These are phyloP conservation scores for Rubia yunnanensis DNA, from an alignment of 257 asterid species.

Conservation along the genomic window DNA sequence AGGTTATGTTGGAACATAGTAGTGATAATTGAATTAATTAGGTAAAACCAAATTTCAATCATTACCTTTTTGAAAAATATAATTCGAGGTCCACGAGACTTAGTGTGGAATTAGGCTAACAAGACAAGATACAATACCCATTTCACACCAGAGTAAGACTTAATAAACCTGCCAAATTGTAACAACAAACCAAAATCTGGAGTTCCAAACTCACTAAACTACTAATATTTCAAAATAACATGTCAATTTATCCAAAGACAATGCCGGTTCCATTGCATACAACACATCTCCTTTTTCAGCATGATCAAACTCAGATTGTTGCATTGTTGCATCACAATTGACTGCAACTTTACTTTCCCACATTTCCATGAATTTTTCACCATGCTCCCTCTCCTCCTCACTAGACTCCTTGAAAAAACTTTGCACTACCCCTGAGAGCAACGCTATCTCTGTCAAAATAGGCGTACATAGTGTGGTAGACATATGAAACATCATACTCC, in stretches of 20 bases:
- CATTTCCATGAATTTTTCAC: constrained; percentile 55
- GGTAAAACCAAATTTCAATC: too few species aligned
- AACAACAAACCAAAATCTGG: too few species aligned
- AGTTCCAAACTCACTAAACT: too few species aligned
- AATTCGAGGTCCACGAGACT: too few species aligned
- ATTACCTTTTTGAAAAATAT: too few species aligned
- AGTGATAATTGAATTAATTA: too few species aligned
- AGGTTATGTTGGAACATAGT: too few species aligned
- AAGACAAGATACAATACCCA: too few species aligned
- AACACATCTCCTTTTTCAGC: constrained; percentile 71
- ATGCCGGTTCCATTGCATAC: constrained; percentile 74
- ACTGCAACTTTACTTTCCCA: constrained; percentile 64
- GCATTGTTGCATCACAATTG: constrained; percentile 54
- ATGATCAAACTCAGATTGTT: constrained; percentile 68
- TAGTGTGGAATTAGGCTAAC: too few species aligned
- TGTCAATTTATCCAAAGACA: constrained; percentile 70
- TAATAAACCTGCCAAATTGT: too few species aligned
- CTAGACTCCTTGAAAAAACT: constrained; percentile 60
- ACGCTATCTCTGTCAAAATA: too few species aligned
- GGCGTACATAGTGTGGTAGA: constrained; percentile 57
- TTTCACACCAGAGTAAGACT: too few species aligned
- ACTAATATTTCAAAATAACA: neutral
- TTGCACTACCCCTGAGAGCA: constrained; percentile 53
- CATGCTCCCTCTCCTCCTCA: constrained; percentile 51
- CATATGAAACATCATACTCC: constrained; percentile 50